Evolutionary conservation across 306 rosid genomes (phyloP).

Genomic region (Styphnolobium japonicum): DNA sequence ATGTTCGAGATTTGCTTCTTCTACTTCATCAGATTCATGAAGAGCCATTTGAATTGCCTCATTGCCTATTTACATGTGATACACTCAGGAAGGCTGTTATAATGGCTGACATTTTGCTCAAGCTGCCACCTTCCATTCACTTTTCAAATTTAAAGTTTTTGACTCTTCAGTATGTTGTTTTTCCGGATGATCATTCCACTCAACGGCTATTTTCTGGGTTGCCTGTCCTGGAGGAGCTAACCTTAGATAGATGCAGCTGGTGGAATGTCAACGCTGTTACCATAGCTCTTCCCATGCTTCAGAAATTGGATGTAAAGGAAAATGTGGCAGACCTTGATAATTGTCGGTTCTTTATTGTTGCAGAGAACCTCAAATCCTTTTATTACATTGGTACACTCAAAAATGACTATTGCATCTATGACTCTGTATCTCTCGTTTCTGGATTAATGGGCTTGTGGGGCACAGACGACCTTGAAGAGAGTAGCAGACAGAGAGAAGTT

Average conservation of each 20-base stretch:
- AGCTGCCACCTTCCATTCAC: slow-evolving; percentile 8
- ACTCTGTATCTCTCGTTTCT: neutral
- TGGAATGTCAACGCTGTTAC: neutral
- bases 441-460: neutral
- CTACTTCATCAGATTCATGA: neutral
- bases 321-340: neutral
- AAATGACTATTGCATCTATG: slow-evolving; percentile 9
- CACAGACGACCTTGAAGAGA: neutral
- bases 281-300: slow-evolving; percentile 18
- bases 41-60: neutral
- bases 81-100: neutral
- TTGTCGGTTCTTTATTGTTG: slow-evolving; percentile 3
- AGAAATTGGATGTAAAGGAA: neutral
- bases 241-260: slow-evolving; percentile 12
- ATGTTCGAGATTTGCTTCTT: neutral
- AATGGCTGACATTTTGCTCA: neutral
- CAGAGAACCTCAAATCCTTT: neutral
- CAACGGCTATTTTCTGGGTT: slow-evolving; percentile 20
- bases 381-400: neutral
- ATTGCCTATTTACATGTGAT: neutral
- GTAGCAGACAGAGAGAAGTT: slow-evolving; percentile 6
- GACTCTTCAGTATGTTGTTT: neutral
- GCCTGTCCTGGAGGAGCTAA: slow-evolving; percentile 19
- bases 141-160: slow-evolving; percentile 12
- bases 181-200: neutral